A percentile compares a stretch with the other conserved stretches of the same genome.
These are phyloP conservation scores for Alternaria rosae DNA, from an alignment of 2,329 filamentous ascomycete species.

Conservation along the genomic window DNA sequence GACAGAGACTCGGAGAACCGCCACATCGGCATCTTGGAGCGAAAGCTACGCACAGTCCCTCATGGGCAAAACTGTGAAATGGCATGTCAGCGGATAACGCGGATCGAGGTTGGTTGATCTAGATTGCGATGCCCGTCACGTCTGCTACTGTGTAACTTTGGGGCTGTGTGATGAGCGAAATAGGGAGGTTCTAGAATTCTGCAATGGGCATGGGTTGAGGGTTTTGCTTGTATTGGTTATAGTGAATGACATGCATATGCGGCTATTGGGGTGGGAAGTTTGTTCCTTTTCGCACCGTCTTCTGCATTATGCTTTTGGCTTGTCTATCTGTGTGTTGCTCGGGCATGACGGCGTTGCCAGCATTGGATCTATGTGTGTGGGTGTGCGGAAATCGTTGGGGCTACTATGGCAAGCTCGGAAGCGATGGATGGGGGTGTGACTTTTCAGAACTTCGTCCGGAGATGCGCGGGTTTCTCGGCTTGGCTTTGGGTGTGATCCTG, in stretches of 20 bases:
- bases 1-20: no score
- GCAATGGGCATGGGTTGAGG: background rate
- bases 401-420: background rate
- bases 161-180: background rate
- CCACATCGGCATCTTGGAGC: background rate
- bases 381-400: background rate
- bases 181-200: background rate
- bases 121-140: slow-evolving; percentile 8
- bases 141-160: slow-evolving; percentile 1
- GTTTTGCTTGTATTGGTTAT: background rate
- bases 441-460: background rate
- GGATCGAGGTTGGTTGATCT: background rate
- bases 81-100: slow-evolving; percentile 15
- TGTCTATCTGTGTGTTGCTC: background rate
- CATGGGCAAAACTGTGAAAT: slow-evolving; percentile 22
- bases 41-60: slow-evolving; percentile 20
- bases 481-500: background rate
- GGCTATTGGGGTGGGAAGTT: background rate
- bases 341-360: background rate
- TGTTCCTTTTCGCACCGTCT: background rate
- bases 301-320: background rate
- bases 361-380: background rate
- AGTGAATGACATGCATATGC: background rate
- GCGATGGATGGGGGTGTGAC: background rate
- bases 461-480: background rate